These are phyloP conservation scores for Acanthamoeba divionensis DNA, from an alignment of 208 protist genomes.

Conservation along the genomic window DNA sequence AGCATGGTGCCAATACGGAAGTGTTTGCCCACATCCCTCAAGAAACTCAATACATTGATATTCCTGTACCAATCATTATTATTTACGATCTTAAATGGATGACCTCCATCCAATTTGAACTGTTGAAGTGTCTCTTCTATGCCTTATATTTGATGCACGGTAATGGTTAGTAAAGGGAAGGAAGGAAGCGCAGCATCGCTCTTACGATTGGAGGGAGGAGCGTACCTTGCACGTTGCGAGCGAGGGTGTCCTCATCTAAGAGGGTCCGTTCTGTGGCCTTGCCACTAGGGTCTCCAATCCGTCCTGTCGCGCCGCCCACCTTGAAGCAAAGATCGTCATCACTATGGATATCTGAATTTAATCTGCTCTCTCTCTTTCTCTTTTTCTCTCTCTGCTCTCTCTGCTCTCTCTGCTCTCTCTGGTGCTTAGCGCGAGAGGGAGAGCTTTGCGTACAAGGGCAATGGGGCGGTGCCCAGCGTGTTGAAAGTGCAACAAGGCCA, in stretches of 20 bases:
- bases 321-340: neutral
- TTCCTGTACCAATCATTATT: slow-evolving; percentile 71
- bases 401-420: neutral
- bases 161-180: too few species aligned
- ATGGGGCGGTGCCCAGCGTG: slow-evolving; percentile 57
- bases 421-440: neutral
- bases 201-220: too few species aligned
- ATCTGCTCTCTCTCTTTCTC: too few species aligned
- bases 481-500: slow-evolving; percentile 64
- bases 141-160: too few species aligned
- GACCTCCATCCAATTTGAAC: neutral
- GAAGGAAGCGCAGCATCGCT: neutral
- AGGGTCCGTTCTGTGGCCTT: slow-evolving; percentile 58
- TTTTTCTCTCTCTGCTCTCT: neutral
- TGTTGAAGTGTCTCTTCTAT: neutral
- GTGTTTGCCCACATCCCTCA: slow-evolving; percentile 64
- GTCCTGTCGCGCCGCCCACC: slow-evolving; percentile 73
- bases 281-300: slow-evolving; percentile 74
- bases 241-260: slow-evolving; percentile 38
- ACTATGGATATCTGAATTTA: neutral
- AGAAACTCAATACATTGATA: slow-evolving; percentile 59
- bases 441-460: slow-evolving; percentile 56
- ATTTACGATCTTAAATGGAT: slow-evolving; percentile 63
- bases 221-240: slow-evolving; percentile 60
- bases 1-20: slow-evolving; percentile 65